Evolutionary conservation across 345 rosid species (phyloP).

Genomic region (Sapria himalayana): DNA sequence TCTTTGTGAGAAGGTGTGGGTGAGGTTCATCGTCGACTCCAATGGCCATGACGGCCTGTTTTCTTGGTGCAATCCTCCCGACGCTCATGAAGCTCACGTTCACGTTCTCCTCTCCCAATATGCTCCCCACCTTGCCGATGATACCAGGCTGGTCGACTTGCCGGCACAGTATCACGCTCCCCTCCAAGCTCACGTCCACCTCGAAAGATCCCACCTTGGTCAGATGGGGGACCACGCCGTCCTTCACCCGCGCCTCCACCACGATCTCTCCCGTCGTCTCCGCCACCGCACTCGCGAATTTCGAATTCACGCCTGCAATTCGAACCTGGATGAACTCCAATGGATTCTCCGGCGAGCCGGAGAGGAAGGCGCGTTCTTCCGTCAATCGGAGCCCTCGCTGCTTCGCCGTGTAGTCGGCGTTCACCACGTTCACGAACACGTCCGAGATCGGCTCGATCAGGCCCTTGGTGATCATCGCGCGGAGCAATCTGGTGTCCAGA

Average conservation of each 20-base stretch:
- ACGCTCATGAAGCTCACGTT: slow-evolving; percentile 76
- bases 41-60: slow-evolving; percentile 71
- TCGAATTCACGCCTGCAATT: slow-evolving; percentile 57
- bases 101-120: slow-evolving; percentile 56
- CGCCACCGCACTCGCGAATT: slow-evolving; percentile 55
- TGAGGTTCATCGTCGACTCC: slow-evolving; percentile 62
- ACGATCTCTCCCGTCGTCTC: slow-evolving; percentile 52
- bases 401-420: slow-evolving; percentile 64
- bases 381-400: slow-evolving; percentile 59
- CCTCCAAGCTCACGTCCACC: slow-evolving; percentile 71
- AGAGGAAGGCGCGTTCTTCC: slow-evolving; percentile 36
- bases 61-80: slow-evolving; percentile 68
- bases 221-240: slow-evolving; percentile 51
- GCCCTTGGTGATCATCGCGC: slow-evolving; percentile 72
- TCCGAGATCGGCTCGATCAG: slow-evolving; percentile 56
- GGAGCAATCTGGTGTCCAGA: slow-evolving; percentile 67
- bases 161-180: slow-evolving; percentile 53
- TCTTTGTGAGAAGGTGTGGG: slow-evolving; percentile 30
- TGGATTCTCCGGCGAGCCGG: slow-evolving; percentile 60
- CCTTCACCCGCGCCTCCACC: slow-evolving; percentile 61
- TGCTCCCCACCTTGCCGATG: slow-evolving; percentile 57
- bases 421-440: slow-evolving; percentile 56
- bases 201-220: slow-evolving; percentile 62
- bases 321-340: slow-evolving; percentile 49
- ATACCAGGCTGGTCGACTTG: slow-evolving; percentile 79